Evolutionary conservation across 805 yeast species (phyloP).

Genomic region (Kazachstania africana): DNA sequence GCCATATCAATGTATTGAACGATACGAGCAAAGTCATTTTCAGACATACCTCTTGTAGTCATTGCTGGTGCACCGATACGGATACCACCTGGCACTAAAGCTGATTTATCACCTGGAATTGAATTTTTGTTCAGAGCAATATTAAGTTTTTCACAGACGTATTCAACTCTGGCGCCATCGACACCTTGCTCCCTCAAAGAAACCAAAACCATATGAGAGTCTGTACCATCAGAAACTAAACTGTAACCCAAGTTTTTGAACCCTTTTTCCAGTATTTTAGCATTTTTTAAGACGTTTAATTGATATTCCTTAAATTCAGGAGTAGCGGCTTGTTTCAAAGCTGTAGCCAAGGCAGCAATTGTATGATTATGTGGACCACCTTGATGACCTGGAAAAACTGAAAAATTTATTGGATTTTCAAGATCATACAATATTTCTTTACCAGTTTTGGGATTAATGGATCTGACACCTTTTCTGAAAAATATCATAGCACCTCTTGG

Average conservation of each 20-base stretch:
- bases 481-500: slow-evolving; percentile 99
- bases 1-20: slow-evolving; percentile 73
- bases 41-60: slow-evolving; percentile 94
- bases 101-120: slow-evolving; percentile 95
- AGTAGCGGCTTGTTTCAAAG: slow-evolving; percentile 83
- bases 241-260: slow-evolving; percentile 64
- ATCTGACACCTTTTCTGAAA: slow-evolving; percentile 92
- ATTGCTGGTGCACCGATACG: slow-evolving; percentile 98
- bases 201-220: slow-evolving; percentile 90
- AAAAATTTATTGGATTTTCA: slow-evolving; percentile 91
- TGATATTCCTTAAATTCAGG: slow-evolving; percentile 91
- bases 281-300: slow-evolving; percentile 76
- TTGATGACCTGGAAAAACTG: slow-evolving; percentile 99
- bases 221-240: slow-evolving; percentile 90
- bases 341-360: slow-evolving; percentile 93
- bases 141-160: slow-evolving; percentile 87
- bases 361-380: slow-evolving; percentile 99
- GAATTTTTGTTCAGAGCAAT: slow-evolving; percentile 96
- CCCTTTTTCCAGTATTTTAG: slow-evolving; percentile 66
- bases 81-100: slow-evolving; percentile 92
- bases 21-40: slow-evolving; percentile 71
- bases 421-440: slow-evolving; percentile 83
- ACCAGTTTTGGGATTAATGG: slow-evolving; percentile 78
- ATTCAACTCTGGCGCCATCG: slow-evolving; percentile 95
- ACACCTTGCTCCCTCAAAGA: slow-evolving; percentile 79